Percentiles rank a stretch among this genome's conserved stretches.
phyloP scores from a whole-genome alignment of 768 basidiomycete species.

The Suillus hirtellus region DNA sequence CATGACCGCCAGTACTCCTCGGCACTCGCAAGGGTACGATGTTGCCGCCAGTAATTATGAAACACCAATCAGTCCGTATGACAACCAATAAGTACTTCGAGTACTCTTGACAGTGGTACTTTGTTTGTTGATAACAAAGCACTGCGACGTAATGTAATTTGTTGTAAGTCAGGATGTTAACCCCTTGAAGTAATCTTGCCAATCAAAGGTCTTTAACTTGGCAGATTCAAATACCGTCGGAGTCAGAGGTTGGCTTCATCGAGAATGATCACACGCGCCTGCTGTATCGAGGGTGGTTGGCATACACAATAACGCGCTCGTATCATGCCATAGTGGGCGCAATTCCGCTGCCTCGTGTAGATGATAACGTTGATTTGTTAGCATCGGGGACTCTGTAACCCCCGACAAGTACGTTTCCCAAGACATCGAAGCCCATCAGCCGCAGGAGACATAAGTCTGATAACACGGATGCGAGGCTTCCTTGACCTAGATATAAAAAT shows the following conservation, averaged over 20 bases:
- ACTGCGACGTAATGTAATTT: neutral
- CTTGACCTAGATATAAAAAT: neutral
- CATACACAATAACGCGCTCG: neutral
- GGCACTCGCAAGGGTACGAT: neutral
- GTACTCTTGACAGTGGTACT: neutral
- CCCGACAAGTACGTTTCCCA: neutral
- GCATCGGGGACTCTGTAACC: neutral
- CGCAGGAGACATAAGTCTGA: neutral
- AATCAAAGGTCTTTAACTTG: neutral
- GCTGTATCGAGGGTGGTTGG: neutral
- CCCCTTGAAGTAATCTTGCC: neutral
- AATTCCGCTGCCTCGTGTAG: neutral
- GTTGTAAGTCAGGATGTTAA: neutral
- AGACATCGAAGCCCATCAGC: neutral
- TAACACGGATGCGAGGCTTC: neutral
- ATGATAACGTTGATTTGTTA: neutral
- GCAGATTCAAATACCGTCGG: neutral
- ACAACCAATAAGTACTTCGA: neutral
- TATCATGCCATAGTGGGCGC: neutral
- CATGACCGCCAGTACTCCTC: neutral
- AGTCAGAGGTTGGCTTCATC: neutral
- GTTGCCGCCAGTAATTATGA: neutral
- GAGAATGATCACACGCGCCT: neutral
- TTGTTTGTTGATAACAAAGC: neutral
- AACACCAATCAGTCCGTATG: neutral